Percentiles rank a stretch among this genome's conserved stretches.
Conservation (phyloP, 164 flowering plant genomes). For the Magnolia sinica region DNA sequence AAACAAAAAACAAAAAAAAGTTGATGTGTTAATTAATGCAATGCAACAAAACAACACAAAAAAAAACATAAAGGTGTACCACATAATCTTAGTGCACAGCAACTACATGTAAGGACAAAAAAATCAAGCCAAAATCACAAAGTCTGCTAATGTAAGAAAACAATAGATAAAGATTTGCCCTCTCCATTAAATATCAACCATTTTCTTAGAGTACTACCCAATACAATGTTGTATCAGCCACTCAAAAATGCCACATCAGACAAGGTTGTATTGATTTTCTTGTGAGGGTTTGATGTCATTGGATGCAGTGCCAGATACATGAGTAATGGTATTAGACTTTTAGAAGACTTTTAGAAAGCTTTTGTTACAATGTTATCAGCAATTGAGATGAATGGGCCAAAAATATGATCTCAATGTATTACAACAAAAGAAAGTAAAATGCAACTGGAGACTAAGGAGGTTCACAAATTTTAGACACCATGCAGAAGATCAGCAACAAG, state of each 20-base stretch:
- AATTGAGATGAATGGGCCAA: background rate
- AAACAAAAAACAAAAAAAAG: background rate
- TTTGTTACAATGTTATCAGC: background rate
- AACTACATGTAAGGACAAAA: background rate
- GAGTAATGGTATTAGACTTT: background rate
- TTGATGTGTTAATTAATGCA: background rate
- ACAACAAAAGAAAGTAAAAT: no score
- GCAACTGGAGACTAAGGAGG: no score
- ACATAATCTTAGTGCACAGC: background rate
- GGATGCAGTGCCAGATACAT: background rate
- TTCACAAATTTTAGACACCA: background rate
- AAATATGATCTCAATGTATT: no score
- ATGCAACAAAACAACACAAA: background rate
- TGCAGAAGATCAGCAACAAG: background rate
- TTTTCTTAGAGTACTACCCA: background rate
- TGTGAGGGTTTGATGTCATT: background rate
- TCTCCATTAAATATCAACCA: background rate
- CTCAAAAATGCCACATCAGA: no score
- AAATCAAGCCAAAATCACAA: background rate
- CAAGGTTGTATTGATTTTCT: background rate
- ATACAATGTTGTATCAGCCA: no score
- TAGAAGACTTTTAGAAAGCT: no score
- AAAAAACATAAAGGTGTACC: background rate
- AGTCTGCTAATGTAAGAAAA: background rate
- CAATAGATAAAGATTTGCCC: background rate